phyloP scores from a whole-genome alignment of 345 rosid genomes.

The Eucalyptus virginea region DNA sequence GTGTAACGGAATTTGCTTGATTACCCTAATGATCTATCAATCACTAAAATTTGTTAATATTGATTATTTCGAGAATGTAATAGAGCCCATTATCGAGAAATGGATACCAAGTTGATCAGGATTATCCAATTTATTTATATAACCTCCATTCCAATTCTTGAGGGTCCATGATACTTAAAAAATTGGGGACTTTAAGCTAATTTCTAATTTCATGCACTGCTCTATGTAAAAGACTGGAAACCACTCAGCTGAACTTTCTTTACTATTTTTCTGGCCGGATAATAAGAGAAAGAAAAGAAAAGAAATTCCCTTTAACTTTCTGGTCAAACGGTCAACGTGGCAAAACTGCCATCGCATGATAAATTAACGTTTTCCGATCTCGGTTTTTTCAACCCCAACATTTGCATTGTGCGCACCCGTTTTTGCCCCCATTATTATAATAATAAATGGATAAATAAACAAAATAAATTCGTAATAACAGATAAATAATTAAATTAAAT shows the following conservation, averaged over 20 bases:
- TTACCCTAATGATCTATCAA: accelerated
- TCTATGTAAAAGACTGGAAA: background rate
- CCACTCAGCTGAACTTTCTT: background rate
- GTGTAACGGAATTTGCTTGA: accelerated
- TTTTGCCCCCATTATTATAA: background rate
- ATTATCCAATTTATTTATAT: background rate
- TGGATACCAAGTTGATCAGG: accelerated
- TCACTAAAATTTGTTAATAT: background rate
- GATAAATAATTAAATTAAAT: background rate
- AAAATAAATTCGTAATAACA: background rate
- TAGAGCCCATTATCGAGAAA: background rate
- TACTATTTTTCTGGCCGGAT: background rate
- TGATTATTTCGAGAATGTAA: accelerated
- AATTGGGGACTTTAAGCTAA: background rate
- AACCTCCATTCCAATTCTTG: background rate
- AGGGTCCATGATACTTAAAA: background rate
- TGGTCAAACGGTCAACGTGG: background rate
- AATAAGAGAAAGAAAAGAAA: background rate
- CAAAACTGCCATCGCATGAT: background rate
- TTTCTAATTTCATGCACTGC: background rate
- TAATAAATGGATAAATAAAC: background rate
- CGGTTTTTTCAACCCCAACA: background rate
- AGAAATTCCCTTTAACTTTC: background rate
- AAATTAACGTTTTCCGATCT: background rate
- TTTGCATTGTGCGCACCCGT: background rate